Evolutionary conservation across 768 basidiomycete genomes (phyloP).

Genomic region (Gelatoporia subvermispora): DNA sequence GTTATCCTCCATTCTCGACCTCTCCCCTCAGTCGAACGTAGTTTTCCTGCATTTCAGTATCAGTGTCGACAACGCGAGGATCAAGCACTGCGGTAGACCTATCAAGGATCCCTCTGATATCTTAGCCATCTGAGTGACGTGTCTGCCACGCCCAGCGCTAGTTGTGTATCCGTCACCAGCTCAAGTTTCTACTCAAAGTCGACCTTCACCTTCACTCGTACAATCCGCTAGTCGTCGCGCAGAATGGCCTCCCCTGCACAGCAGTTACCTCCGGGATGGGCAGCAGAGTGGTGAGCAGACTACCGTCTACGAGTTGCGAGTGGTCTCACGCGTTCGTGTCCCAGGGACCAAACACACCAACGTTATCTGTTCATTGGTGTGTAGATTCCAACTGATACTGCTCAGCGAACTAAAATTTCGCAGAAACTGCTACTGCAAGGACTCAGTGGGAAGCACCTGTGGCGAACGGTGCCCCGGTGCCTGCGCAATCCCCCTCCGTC

Average conservation of each 20-base stretch:
- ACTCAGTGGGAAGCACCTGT: slow-evolving; percentile 87
- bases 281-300: slow-evolving; percentile 74
- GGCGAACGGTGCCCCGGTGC: slow-evolving; percentile 18
- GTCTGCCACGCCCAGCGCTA: no score
- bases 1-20: no score
- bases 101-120: no score
- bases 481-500: slow-evolving; percentile 28
- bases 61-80: no score
- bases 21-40: no score
- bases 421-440: slow-evolving; percentile 80
- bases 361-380: slow-evolving; percentile 87
- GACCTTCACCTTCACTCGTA: slow-evolving; percentile 8
- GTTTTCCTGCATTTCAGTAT: no score
- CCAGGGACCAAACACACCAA: slow-evolving; percentile 76
- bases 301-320: no score
- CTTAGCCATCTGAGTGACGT: no score
- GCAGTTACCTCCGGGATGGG: slow-evolving; percentile 89
- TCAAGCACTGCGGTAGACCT: no score
- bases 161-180: no score
- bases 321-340: slow-evolving; percentile 1
- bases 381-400: slow-evolving; percentile 23
- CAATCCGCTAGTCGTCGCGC: slow-evolving; percentile 4
- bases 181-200: neutral
- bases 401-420: neutral
- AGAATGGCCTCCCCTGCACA: slow-evolving; percentile 46